Base-by-base conservation (phyloP, 495 filamentous ascomycete species). In the Xylaria venustula region DNA sequence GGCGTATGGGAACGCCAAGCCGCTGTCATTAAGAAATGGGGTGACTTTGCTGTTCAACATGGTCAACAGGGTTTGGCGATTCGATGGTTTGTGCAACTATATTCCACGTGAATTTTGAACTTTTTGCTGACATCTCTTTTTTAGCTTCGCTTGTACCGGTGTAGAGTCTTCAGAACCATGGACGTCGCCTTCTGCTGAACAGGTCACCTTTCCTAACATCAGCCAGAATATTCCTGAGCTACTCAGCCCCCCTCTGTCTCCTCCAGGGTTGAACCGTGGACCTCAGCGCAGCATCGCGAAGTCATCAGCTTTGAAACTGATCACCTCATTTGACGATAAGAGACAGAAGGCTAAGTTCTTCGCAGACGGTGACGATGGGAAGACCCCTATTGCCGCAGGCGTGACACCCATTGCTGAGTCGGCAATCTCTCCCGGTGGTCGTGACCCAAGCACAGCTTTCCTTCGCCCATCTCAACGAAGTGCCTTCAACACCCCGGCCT, bases 351-450 rank as follows among this genome's bases (percentile, higher is more conserved):
- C 83, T 65, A 85, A 83, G 60, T 91, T 93, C 73, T 88, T 90
- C 36, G 84, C 86, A 17, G 71, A 82, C 52, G 82, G 60, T 15
- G 90, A 83, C 23, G 80, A 89, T 63, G 88, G 92, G 61, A 81
- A 82, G 54, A 92, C 90, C 11, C 90, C 92, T 6, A 90, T 92
- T 46, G 87, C 85, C 28, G 87, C 85, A 4, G 90, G 88, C 40
- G 82, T 89, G 12, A 98, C 95, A 3, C 94, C 94, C 1, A 97
- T 98, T 69, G 89, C 90, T 2, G 91, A 97, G 63, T 96, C 93
- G 37, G 94, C 93, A 11, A 77, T 94, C 30, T 91, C 90, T 25
- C 90, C 90, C 2, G 79, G 83, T 36, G 88, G 85, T n/a, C 70
- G 71, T 41, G 82, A 85, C 44, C 80, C 88, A n/a, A 81, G 82